Conservation (phyloP, 75 land plant species). For the Larix kaempferi region DNA sequence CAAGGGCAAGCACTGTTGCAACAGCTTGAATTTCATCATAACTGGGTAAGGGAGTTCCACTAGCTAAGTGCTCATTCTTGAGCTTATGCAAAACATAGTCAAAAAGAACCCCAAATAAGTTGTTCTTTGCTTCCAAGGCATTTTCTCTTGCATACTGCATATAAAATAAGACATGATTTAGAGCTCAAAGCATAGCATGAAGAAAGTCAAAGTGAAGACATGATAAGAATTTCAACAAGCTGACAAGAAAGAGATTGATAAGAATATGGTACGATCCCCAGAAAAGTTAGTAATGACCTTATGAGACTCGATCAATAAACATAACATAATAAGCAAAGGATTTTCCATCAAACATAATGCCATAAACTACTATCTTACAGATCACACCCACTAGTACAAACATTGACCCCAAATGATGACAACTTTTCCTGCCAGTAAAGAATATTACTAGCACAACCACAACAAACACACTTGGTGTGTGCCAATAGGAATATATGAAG, state of each 20-base stretch:
- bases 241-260: neutral
- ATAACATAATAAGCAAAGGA: neutral
- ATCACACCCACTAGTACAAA: neutral
- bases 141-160: constrained; percentile 86
- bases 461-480: too few relatives aligned
- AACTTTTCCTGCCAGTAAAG: neutral
- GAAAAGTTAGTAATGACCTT: too few relatives aligned
- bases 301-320: neutral
- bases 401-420: neutral
- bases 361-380: neutral
- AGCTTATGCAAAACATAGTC: constrained; percentile 75
- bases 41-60: constrained; percentile 46
- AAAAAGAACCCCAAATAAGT: constrained; percentile 74
- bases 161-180: neutral
- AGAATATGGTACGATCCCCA: neutral
- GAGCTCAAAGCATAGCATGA: neutral
- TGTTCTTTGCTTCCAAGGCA: constrained; percentile 66
- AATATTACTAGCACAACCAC: neutral
- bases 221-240: neutral
- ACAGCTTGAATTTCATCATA: constrained; percentile 78
- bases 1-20: constrained; percentile 61
- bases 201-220: neutral
- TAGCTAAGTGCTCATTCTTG: constrained; percentile 29
- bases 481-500: too few relatives aligned
- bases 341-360: neutral